Percentiles rank a stretch among this genome's conserved stretches.
Conservation (phyloP, 1,284 basidiomycete species). For the Tilletia walkeri region DNA sequence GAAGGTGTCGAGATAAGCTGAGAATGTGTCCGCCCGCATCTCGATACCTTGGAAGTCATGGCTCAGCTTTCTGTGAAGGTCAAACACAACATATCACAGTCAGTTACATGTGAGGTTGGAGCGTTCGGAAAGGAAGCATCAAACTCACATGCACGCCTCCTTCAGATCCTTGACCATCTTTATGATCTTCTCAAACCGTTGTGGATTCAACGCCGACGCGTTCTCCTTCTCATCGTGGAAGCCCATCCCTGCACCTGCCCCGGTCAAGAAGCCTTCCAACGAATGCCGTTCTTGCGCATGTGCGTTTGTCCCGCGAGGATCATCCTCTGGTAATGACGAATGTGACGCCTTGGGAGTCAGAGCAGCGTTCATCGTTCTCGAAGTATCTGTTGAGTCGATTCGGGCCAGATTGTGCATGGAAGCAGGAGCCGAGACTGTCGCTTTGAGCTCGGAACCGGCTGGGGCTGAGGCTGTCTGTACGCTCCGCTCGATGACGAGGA, state of each 20-base stretch:
- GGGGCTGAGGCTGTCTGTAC: not conserved
- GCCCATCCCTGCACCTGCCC: slow-evolving; percentile 44
- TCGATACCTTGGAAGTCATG: slow-evolving; percentile 52
- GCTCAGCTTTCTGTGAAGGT: slow-evolving; percentile 30
- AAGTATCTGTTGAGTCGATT: not conserved
- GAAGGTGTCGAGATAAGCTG: slow-evolving; percentile 88
- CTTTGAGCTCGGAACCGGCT: not conserved
- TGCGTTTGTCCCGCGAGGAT: not conserved
- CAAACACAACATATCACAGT: not conserved
- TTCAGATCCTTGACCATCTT: slow-evolving; percentile 95
- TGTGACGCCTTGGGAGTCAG: not conserved
- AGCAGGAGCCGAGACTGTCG: not conserved
- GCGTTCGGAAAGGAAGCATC: too few relatives aligned
- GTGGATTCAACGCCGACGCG: slow-evolving; percentile 64
- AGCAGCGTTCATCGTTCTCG: not conserved
- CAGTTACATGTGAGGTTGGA: not conserved
- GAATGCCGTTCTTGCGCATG: slow-evolving; percentile 6
- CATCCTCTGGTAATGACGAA: slow-evolving; percentile 3
- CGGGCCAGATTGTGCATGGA: not conserved
- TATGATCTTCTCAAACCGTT: slow-evolving; percentile 90
- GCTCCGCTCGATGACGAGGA: slow-evolving; percentile 78
- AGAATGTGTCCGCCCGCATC: slow-evolving; percentile 62
- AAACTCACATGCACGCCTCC: slow-evolving; percentile 74
- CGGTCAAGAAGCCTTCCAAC: slow-evolving; percentile 13
- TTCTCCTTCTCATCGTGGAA: slow-evolving; percentile 30